Evolutionary conservation across 345 rosid genomes (phyloP).

Genomic region (Populus deltoides): DNA sequence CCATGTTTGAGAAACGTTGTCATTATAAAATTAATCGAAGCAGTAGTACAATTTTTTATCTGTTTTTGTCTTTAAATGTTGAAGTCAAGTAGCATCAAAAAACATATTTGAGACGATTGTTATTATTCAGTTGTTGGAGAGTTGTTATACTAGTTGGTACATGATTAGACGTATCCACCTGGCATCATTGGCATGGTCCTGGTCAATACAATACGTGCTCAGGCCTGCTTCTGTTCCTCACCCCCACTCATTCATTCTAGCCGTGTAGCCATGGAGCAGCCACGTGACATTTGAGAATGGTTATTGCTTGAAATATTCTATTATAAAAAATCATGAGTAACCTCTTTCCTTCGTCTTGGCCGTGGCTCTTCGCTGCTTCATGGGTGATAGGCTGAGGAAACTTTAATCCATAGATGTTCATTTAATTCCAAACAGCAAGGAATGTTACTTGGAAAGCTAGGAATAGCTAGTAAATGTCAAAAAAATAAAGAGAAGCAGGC

Average conservation of each 20-base stretch:
- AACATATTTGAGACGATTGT: slow-evolving; percentile 8
- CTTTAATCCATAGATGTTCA: too few relatives aligned
- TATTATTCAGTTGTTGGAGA: slow-evolving; percentile 44
- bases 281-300: neutral
- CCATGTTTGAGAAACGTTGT: slow-evolving; percentile 39
- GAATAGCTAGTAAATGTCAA: too few relatives aligned
- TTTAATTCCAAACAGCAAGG: too few relatives aligned
- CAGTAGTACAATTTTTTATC: slow-evolving; percentile 1
- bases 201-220: slow-evolving; percentile 11
- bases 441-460: too few relatives aligned
- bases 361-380: neutral
- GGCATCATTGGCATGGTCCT: slow-evolving; percentile 11
- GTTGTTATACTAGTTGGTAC: slow-evolving; percentile 38
- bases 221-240: neutral
- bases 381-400: neutral
- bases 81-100: slow-evolving; percentile 13
- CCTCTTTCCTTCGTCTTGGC: neutral
- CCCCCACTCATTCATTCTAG: neutral
- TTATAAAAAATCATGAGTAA: neutral
- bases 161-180: slow-evolving; percentile 35
- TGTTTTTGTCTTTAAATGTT: slow-evolving; percentile 2
- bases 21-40: slow-evolving; percentile 3
- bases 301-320: neutral
- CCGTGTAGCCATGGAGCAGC: neutral
- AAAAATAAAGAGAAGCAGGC: too few relatives aligned